Evolutionary conservation across 1,139 yeast species (phyloP), one percentile per base, ranked within the genome.

Genomic region (Debaryomyces coudertii): DNA sequence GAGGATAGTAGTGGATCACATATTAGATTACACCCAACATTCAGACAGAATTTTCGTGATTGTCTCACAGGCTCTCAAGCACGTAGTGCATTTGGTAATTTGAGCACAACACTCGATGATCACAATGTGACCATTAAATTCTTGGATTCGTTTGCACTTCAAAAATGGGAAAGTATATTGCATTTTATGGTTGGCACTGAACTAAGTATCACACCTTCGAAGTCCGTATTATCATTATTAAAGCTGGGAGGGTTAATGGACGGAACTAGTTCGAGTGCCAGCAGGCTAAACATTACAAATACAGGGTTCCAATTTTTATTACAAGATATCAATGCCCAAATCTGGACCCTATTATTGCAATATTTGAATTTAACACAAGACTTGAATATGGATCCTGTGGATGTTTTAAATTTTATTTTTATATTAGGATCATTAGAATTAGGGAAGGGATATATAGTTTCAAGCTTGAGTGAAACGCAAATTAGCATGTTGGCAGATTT

Each of bases 161-260:
- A 78, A 40, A 89, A 87, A 60, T 93, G 99, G 99, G 99, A 95
- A 63, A 83, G 90, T 5, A 93, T 95, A 55, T 73, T 95, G 56
- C 99, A 95, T 73, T 93, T 86, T 68, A 93, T 93, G 98, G 99
- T 93, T 39, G 98, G 98, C 2, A 89, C 97, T 0, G 87, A 87
- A 47, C 69, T 83, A 40, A 71, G 82, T 16, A 71, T 73, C 8
- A 71, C 79, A 2, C 96, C 96, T 5, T 83, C 89, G 29, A 74
- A 76, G 22, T 87, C 88, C 16, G 93, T 87, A 1, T 66, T 87
- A 37, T 78, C 82, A 29, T 66, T 87, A 18, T 66, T 87, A 40
- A 77, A 79, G 52, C 90, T 85, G 69, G 87, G 96, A 47, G 93
- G 92, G 2, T 71, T 93, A 44, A 90, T 93, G 97, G 96, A 87